phyloP scores from a whole-genome alignment of 768 basidiomycete genomes.

The Lentinus brumalis region DNA sequence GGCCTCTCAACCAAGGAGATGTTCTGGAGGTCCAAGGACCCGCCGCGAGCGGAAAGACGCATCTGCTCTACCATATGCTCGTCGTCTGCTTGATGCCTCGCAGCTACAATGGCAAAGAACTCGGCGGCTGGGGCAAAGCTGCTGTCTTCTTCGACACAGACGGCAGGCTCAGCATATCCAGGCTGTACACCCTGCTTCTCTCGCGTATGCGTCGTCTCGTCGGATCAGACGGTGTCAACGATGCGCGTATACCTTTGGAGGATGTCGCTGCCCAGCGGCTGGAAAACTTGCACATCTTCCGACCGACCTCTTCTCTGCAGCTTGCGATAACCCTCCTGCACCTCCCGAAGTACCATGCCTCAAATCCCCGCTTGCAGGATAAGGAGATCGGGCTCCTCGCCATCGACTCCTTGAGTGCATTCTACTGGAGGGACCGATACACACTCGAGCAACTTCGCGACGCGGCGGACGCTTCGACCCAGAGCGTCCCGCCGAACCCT shows the following conservation, averaged over 20 bases:
- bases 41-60: slow-evolving; percentile 75
- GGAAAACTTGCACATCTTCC: slow-evolving; percentile 65
- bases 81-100: slow-evolving; percentile 59
- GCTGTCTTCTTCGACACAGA: slow-evolving; percentile 76
- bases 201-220: slow-evolving; percentile 44
- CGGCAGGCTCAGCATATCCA: slow-evolving; percentile 57
- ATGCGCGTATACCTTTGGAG: slow-evolving; percentile 19
- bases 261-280: slow-evolving; percentile 44
- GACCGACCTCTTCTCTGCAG: slow-evolving; percentile 64
- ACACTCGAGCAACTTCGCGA: slow-evolving; percentile 53
- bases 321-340: slow-evolving; percentile 67
- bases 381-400: slow-evolving; percentile 65
- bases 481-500: slow-evolving; percentile 29
- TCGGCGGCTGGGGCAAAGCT: slow-evolving; percentile 66
- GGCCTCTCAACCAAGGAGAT: slow-evolving; percentile 54
- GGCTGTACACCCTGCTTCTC: slow-evolving; percentile 55
- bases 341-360: slow-evolving; percentile 55
- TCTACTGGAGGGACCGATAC: slow-evolving; percentile 79
- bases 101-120: slow-evolving; percentile 27
- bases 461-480: slow-evolving; percentile 13
- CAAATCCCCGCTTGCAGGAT: slow-evolving; percentile 42
- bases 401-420: slow-evolving; percentile 76
- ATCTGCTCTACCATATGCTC: slow-evolving; percentile 69
- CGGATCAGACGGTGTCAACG: neutral
- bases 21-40: slow-evolving; percentile 79